Base-by-base conservation (phyloP, 2,329 filamentous ascomycete species). In the Colletotrichum eremochloae region DNA sequence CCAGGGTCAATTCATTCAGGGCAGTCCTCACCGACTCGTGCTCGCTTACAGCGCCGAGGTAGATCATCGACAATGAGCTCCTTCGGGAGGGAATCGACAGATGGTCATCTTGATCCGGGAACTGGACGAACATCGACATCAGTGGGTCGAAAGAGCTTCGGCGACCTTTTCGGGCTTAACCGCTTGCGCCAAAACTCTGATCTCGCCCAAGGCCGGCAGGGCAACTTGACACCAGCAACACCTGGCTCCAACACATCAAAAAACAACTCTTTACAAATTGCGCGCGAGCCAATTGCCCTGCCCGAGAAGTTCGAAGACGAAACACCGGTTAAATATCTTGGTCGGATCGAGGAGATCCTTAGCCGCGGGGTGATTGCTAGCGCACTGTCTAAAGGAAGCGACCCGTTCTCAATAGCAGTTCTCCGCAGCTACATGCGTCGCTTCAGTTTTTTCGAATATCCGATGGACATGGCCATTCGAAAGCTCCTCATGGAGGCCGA, bases 401-500 rank as follows among this genome's bases (percentile, higher is more conserved):
- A 99, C 77, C 84, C 91, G 0, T 99, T 98, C 80, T 93, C 92
- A 58, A 90, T 91, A 71, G 91, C 94, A 1, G 95, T 97, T 3
- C 82, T 99, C 68, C 90, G 96, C 72, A 98, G 96, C 79, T 98
- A 97, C 79, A 98, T 98, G 93, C 91, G 96, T 65, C 93, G 93
- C 29, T 98, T 98, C 81, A 91, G 92, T 64, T 98, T 98, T 83
- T 98, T 98, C 78, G 95, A 94, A 38, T 96, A 98, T 77, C 96
- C 96, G 0, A 96, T 99, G 85, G 96, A 99, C 80, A 98, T 99
- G 95, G 94, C 96, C 1, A 92, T 98, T 75, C 91, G 96, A 48
- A 98, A 98, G 81, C 88, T 99, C 61, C 87, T 99, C 67, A 97
- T 98, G 93, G 95, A 98, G 79, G 95, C 96, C 3, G 96, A 98